Conservation (phyloP, 345 rosid species). For the Balakata baccata region DNA sequence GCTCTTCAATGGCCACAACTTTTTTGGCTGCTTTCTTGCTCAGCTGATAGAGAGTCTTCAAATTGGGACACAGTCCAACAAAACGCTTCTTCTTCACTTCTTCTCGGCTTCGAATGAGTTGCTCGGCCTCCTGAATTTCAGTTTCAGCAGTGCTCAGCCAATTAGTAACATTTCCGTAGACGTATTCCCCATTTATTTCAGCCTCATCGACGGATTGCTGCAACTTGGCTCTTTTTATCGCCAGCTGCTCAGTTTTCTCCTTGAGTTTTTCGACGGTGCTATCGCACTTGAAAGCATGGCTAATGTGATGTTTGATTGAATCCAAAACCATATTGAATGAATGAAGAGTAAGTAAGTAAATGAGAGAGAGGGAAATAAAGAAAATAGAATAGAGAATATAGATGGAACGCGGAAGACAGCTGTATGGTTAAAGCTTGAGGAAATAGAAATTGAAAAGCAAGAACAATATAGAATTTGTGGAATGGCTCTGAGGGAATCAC, state of each 20-base stretch:
- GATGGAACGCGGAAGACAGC: too few relatives aligned
- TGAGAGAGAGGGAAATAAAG: too few relatives aligned
- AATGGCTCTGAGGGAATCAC: too few relatives aligned
- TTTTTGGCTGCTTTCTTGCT: not conserved
- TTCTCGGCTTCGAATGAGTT: not conserved
- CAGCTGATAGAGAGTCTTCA: not conserved
- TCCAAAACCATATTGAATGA: not conserved
- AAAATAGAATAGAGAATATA: too few relatives aligned
- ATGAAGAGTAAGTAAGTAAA: too few relatives aligned
- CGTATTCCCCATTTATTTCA: not conserved
- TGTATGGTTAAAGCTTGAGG: too few relatives aligned
- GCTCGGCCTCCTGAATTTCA: not conserved
- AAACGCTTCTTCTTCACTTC: not conserved
- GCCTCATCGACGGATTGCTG: not conserved
- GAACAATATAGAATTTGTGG: too few relatives aligned
- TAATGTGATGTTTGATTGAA: not conserved
- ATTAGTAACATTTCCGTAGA: not conserved
- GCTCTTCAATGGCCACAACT: not conserved
- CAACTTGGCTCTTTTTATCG: not conserved
- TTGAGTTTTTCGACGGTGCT: not conserved
- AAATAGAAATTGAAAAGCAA: too few relatives aligned
- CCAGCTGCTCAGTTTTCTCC: not conserved
- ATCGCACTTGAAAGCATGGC: not conserved
- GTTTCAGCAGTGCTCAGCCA: not conserved
- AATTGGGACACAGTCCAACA: slow-evolving; percentile 1